These are phyloP conservation scores for Hyphopichia homilentoma DNA, from an alignment of 805 yeast genomes.

Conservation along the genomic window DNA sequence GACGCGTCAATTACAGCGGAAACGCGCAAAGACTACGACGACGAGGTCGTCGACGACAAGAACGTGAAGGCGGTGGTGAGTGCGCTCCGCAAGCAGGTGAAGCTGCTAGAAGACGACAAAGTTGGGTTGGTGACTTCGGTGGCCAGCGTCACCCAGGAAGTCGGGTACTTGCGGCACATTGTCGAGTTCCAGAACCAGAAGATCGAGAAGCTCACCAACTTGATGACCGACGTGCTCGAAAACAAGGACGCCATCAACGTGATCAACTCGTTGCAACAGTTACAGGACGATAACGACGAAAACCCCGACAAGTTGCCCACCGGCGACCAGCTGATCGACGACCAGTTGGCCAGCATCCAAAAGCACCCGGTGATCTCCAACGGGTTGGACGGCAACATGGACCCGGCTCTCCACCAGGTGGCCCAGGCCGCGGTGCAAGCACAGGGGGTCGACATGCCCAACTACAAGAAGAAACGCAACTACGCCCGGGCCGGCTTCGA, in stretches of 20 bases:
- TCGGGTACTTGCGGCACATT: slow-evolving; percentile 32
- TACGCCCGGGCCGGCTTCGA: slow-evolving; percentile 1
- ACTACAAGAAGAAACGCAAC: slow-evolving; percentile 3
- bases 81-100: neutral
- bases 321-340: slow-evolving; percentile 16
- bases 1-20: too few relatives aligned
- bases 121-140: slow-evolving; percentile 1
- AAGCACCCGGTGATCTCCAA: neutral
- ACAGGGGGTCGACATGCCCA: slow-evolving; percentile 11
- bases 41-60: neutral
- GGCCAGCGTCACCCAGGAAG: slow-evolving; percentile 22
- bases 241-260: slow-evolving; percentile 24
- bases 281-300: slow-evolving; percentile 18
- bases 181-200: slow-evolving; percentile 35
- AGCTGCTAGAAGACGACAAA: too few relatives aligned
- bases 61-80: neutral
- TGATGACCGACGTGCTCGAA: slow-evolving; percentile 29
- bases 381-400: slow-evolving; percentile 34
- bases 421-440: slow-evolving; percentile 38
- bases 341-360: slow-evolving; percentile 5
- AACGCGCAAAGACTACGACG: too few relatives aligned
- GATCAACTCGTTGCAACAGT: slow-evolving; percentile 24
- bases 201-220: slow-evolving; percentile 33
- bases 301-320: slow-evolving; percentile 10
- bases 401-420: slow-evolving; percentile 39